phyloP scores from a whole-genome alignment of 768 basidiomycete genomes.

The Psilocybe cubensis region DNA sequence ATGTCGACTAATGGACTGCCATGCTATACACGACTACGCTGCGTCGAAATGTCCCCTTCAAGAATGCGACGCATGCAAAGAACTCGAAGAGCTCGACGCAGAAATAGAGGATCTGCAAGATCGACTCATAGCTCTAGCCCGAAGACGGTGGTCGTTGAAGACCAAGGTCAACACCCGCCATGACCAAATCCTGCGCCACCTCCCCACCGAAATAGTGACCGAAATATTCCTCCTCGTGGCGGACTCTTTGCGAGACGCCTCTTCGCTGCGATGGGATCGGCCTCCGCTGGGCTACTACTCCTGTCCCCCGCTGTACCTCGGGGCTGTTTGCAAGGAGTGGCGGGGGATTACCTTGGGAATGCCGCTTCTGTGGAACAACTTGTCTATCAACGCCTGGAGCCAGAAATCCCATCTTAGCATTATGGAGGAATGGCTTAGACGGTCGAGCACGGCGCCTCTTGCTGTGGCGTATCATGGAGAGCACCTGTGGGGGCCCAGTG shows the following conservation, averaged over 20 bases:
- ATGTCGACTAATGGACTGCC: neutral
- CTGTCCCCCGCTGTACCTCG: neutral
- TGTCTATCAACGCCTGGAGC: neutral
- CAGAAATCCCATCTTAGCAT: neutral
- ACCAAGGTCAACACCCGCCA: neutral
- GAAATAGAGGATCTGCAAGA: neutral
- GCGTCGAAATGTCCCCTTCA: neutral
- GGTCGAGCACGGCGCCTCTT: neutral
- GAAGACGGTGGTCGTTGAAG: neutral
- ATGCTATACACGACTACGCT: neutral
- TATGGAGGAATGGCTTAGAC: neutral
- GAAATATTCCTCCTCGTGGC: neutral
- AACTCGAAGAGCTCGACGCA: neutral
- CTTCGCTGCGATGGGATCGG: neutral
- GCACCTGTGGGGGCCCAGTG: too few relatives aligned
- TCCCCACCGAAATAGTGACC: neutral
- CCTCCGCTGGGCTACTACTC: neutral
- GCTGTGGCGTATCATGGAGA: neutral
- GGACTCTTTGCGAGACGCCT: neutral
- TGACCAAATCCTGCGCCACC: neutral
- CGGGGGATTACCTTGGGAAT: neutral
- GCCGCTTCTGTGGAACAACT: neutral
- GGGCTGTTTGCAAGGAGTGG: slow-evolving; percentile 2
- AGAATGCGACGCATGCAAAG: neutral
- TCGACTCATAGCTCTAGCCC: neutral